Percentiles rank a stretch among this genome's conserved stretches.
Evolutionary conservation across 1,139 yeast species (phyloP).

Genomic region (Saccharomyces hybrid): DNA sequence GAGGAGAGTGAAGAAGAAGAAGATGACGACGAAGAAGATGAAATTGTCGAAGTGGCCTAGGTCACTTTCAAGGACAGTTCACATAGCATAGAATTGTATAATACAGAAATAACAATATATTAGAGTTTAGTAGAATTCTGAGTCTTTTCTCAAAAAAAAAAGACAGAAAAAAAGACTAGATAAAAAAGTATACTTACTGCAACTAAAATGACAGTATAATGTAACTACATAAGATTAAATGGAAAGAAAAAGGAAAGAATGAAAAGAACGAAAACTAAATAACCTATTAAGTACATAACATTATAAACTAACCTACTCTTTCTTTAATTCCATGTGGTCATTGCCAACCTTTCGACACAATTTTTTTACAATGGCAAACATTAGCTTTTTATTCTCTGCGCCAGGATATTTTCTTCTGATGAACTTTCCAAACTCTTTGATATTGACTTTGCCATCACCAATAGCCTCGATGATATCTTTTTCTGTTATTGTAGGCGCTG

Average conservation of each 20-base stretch:
- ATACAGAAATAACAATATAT: not conserved
- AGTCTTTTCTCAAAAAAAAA: not conserved
- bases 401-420: slow-evolving; percentile 53
- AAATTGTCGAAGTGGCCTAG: slow-evolving; percentile 32
- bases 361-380: slow-evolving; percentile 62
- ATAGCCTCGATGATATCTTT: slow-evolving; percentile 65
- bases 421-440: slow-evolving; percentile 58
- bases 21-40: slow-evolving; percentile 21
- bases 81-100: slow-evolving; percentile 3
- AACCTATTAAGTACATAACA: not conserved
- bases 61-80: not conserved
- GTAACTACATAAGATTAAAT: not conserved
- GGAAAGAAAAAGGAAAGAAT: not conserved
- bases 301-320: slow-evolving; percentile 12
- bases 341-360: slow-evolving; percentile 55
- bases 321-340: slow-evolving; percentile 54
- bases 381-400: slow-evolving; percentile 59
- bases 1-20: slow-evolving; percentile 26
- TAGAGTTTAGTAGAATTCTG: not conserved
- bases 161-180: not conserved
- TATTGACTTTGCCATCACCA: slow-evolving; percentile 33
- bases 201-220: not conserved
- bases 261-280: not conserved
- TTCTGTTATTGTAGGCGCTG: slow-evolving; percentile 43
- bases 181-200: not conserved